Evolutionary conservation across 2,329 filamentous ascomycete genomes (phyloP).

Genomic region (Purpureocillium lavendulum): DNA sequence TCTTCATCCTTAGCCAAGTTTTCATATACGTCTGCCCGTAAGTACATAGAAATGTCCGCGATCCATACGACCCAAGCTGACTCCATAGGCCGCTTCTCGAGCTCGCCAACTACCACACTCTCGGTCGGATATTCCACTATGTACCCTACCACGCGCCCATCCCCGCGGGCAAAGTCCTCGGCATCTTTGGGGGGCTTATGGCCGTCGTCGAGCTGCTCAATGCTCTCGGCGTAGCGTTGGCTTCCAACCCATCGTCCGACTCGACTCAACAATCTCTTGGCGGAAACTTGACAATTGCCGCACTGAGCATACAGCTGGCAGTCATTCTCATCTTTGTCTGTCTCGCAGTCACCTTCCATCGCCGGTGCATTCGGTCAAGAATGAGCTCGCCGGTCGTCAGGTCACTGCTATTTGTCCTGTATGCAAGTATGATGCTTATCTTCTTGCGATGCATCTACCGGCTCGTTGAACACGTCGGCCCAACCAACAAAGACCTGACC

Average conservation of each 20-base stretch:
- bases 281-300: conserved; percentile 27
- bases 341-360: conserved; percentile 34
- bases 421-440: conserved; percentile 38
- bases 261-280: conserved; percentile 22
- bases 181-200: conserved; percentile 37
- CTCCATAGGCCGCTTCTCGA: conserved; percentile 47
- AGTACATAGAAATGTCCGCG: conserved; percentile 10
- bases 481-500: conserved; percentile 9
- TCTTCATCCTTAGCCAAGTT: conserved; percentile 35
- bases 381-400: no score
- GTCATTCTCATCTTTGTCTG: conserved; percentile 35
- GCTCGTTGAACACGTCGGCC: conserved; percentile 32
- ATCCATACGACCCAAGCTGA: not conserved
- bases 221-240: conserved; percentile 30
- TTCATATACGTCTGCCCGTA: conserved; percentile 28
- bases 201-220: conserved; percentile 38
- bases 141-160: conserved; percentile 51
- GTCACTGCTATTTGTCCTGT: conserved; percentile 23
- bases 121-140: conserved; percentile 54
- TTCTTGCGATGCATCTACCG: conserved; percentile 45
- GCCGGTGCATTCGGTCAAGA: no score
- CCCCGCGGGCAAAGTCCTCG: conserved; percentile 34
- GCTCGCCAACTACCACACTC: conserved; percentile 55
- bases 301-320: conserved; percentile 36
- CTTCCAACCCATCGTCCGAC: conserved; percentile 25